Base-by-base conservation (phyloP, 345 rosid genomes). In the Turritis glabra region DNA sequence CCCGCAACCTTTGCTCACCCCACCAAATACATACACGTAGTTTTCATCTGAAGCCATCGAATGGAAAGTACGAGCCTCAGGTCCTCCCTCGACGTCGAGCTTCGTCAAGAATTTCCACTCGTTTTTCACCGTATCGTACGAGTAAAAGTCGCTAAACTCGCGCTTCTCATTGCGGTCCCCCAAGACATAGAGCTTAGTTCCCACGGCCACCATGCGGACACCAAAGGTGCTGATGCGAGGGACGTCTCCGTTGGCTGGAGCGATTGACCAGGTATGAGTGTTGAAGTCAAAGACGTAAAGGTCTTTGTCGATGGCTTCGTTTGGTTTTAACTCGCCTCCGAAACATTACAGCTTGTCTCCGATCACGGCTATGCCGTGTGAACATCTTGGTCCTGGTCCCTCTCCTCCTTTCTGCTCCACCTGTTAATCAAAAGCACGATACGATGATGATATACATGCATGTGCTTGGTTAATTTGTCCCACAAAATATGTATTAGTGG, bases 261-360 rank as follows among this genome's bases (percentile, higher is more conserved):
- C 71, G 14, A 53, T 40, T 18, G 77, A 73, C 71, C 77, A 73
- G 4, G 32, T 64, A 5, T 38, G 33, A 7, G 47, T 73, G 18
- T 64, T 52, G 32, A 73, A 32, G 61, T 73, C 71, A 29, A 73
- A 63, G 7, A 73, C 77, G n/a, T 73, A 73, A 19, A 73, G 63
- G 35, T 73, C 40, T 27, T 73, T 73, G 64, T 73, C 69, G 8
- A 73, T 73, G 43, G 44, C 3, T 0, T 17, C 0, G 53, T 63
- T 48, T 40, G 69, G 21, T 18, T 0, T 7, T 15, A 72, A 18
- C 61, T 72, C 76, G 32, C 76, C 76, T 0, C 69, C 76, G 37
- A 51, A 73, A 17, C 47, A 10, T 46, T 64, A 73, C 7, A 64
- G 54, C 32, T 73, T 64, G 47, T 73, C 54, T 40, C 76, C 69